Base-by-base conservation (phyloP, 73 alveolate genomes). In the Symbiodinium natans region DNA sequence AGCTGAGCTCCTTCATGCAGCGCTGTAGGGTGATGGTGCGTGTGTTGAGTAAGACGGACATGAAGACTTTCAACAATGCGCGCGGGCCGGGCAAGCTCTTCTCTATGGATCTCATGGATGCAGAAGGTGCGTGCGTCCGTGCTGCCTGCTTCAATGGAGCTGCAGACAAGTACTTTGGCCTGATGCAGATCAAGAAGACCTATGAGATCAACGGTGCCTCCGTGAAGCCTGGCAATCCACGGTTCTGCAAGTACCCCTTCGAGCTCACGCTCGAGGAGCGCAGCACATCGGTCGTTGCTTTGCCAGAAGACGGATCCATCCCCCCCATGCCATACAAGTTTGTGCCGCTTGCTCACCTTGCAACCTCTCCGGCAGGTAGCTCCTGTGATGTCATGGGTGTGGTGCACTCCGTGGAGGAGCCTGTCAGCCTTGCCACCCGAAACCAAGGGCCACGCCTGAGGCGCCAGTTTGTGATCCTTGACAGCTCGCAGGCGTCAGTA, bases 231-330 rank as follows among this genome's bases (percentile, higher is more conserved):
- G 95, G 85, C 34, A 88, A 88, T 63, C 86, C 95, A 36, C 68
- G 95, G 86, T 88, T 25, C 43, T 88, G 95, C 71, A 73, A 86
- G 31, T 88, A 88, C 19, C 95, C 95, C 85, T 56, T 88, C 86
- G 95, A 88, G 73, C 86, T 88, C 41, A 88, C 95, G 46, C 36
- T 88, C 86, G 95, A 88, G 29, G 95, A 88, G 23, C 95, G 95
- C 9, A 43, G 95, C 43, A 39, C 86, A 29, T 40, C 73, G 3
- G 33, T 88, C 41, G 71, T 63, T n/a, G 86, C 36, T 11, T 59
- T 88, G 15, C 86, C 86, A 15, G 95, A 88, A 83, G 94, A 87
- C 40, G 94, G 94, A 21, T 38, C 84, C 41, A 87, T 87, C 33
- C 94, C 94, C 29, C 41, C 84, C 33, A 87, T 87, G 59, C 94